Percentiles rank a stretch among this genome's conserved stretches.
phyloP scores from a whole-genome alignment of 306 rosid genomes.

The Medicago arabica region DNA sequence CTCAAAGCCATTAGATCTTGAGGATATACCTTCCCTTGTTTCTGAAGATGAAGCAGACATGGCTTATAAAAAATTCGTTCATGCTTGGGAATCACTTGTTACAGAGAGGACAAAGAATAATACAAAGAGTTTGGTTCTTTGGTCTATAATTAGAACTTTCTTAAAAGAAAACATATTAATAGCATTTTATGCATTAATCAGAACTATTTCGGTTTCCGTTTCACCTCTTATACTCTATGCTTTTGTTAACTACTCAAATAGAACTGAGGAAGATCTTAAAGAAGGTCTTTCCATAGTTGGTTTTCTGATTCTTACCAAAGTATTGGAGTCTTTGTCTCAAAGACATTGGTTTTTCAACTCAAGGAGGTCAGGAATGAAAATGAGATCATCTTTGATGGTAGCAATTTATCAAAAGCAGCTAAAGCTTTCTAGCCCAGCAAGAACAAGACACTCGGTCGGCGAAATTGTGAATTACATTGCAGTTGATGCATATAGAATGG shows the following conservation, averaged over 20 bases:
- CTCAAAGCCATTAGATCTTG: slow-evolving; percentile 59
- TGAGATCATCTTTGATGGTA: slow-evolving; percentile 86
- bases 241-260: slow-evolving; percentile 64
- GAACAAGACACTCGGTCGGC: slow-evolving; percentile 70
- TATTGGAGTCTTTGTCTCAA: slow-evolving; percentile 66
- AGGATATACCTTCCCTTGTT: slow-evolving; percentile 68
- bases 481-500: slow-evolving; percentile 83
- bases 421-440: slow-evolving; percentile 68
- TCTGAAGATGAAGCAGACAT: slow-evolving; percentile 66
- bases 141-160: slow-evolving; percentile 54
- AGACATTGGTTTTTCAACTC: slow-evolving; percentile 70
- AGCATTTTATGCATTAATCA: slow-evolving; percentile 54
- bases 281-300: slow-evolving; percentile 63
- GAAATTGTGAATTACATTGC: slow-evolving; percentile 82
- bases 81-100: slow-evolving; percentile 55
- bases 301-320: slow-evolving; percentile 52
- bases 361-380: slow-evolving; percentile 77
- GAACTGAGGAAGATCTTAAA: slow-evolving; percentile 30
- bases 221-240: slow-evolving; percentile 72
- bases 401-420: slow-evolving; percentile 74
- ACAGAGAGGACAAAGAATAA: slow-evolving; percentile 46
- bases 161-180: slow-evolving; percentile 60
- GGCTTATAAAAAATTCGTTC: slow-evolving; percentile 54
- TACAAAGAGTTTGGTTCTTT: slow-evolving; percentile 54
- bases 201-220: slow-evolving; percentile 53